Evolutionary conservation across 306 rosid species (phyloP), one percentile per base, ranked within the genome.

Genomic region (Styphnolobium japonicum): DNA sequence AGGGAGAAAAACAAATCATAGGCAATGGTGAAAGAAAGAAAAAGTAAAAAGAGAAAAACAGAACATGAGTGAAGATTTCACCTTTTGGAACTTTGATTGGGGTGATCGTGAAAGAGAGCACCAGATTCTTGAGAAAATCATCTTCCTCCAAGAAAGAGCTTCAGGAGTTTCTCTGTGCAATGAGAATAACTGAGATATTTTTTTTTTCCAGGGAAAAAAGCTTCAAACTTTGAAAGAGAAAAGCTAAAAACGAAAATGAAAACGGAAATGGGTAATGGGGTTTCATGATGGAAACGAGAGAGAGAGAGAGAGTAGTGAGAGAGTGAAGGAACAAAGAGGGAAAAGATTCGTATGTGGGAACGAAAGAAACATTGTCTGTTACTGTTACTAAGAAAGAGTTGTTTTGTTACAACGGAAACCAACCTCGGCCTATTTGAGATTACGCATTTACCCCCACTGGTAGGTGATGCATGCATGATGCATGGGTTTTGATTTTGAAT

Each of bases 101-200:
- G 86, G 60, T 29, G 82, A 69, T 29, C 75, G 82, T 46, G 75
- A 73, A 19, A 86, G 45, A 27, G 81, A 72, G 62, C 64, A 73
- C 40, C 85, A 77, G 68, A 80, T 46, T 63, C 78, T 76, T 49
- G 85, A 57, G 66, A 79, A 70, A 76, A 82, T 34, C 85, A 82
- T 79, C 15, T 69, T 67, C 5, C 23, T 23, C 10, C 16, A 51
- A 2, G 51, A 45, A 45, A 2, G 31, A 45, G 51, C n/a, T 45
- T 45, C 2, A 27, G 51, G 51, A 45, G 10, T 45, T 45, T 45
- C n/a, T n/a, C n/a, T n/a, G n/a, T n/a, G n/a, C n/a, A n/a, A n/a
- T n/a, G n/a, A n/a, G n/a, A n/a, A n/a, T n/a, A 4, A 45, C 51
- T 10, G 51, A 45, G 51, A 45, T 8, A 49, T 22, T 8, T 45